Percentiles rank a stretch among this genome's conserved stretches.
Conservation (phyloP, 176 grass and related monocot genomes). For the Zizania latifolia region DNA sequence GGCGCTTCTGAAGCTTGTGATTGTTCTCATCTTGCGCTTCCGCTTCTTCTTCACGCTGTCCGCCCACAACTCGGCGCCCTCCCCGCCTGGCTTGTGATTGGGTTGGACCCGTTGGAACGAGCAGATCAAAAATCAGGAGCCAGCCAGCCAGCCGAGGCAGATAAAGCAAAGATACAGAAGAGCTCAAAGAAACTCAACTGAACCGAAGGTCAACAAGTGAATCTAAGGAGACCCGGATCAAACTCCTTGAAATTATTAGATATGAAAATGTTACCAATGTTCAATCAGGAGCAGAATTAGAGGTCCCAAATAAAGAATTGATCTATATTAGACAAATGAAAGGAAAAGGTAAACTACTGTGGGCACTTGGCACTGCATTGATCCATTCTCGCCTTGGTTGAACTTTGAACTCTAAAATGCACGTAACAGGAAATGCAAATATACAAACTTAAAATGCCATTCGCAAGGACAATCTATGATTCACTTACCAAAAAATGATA, state of each 20-base stretch:
- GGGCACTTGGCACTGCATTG: neutral
- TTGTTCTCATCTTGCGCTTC: no score
- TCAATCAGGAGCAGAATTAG: neutral
- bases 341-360: neutral
- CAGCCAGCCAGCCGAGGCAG: neutral
- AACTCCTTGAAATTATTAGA: neutral
- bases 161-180: neutral
- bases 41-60: no score
- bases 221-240: no score
- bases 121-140: neutral
- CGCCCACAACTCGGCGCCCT: no score
- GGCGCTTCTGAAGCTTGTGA: no score
- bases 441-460: neutral
- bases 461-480: neutral
- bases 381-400: no score
- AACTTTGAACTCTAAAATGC: no score
- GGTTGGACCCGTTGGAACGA: neutral
- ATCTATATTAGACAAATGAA: neutral
- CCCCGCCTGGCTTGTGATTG: no score
- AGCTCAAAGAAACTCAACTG: neutral
- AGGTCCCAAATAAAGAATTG: neutral
- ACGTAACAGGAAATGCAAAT: no score
- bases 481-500: neutral
- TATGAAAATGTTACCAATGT: neutral
- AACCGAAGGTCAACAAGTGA: slow-evolving; percentile 6